Evolutionary conservation across 306 rosid species (phyloP).

Genomic region (Lathyrus sativus): DNA sequence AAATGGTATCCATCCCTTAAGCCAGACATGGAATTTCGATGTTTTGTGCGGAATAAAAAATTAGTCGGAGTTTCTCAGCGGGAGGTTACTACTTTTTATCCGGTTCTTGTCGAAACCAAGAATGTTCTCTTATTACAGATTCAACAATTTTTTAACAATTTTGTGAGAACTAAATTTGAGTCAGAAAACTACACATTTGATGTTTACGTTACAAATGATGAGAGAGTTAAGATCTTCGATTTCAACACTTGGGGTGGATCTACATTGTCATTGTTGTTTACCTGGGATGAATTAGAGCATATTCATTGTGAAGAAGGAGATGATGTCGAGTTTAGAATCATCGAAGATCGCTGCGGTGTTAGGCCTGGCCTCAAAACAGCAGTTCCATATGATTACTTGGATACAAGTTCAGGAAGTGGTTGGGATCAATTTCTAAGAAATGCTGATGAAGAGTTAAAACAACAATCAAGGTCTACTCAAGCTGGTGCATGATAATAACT

Average conservation of each 20-base stretch:
- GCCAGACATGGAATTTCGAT: neutral
- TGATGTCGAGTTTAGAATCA: neutral
- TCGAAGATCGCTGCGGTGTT: slow-evolving; percentile 1
- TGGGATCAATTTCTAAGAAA: slow-evolving; percentile 16
- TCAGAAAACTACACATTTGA: slow-evolving; percentile 2
- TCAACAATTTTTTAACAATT: slow-evolving; percentile 1
- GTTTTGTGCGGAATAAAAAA: neutral
- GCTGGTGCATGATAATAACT: neutral
- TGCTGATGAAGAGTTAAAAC: neutral
- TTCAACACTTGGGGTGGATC: slow-evolving; percentile 17
- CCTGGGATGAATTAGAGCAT: slow-evolving; percentile 4
- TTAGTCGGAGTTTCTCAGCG: slow-evolving; percentile 10
- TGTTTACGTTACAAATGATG: neutral
- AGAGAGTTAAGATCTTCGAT: slow-evolving; percentile 16
- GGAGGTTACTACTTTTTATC: slow-evolving; percentile 9
- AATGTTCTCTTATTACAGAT: neutral
- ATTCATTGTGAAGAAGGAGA: neutral
- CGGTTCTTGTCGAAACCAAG: neutral
- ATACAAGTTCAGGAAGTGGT: neutral
- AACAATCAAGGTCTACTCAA: neutral
- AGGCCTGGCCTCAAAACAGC: neutral
- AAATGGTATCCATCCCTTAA: slow-evolving; percentile 10
- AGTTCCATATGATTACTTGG: slow-evolving; percentile 13
- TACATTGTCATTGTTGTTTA: slow-evolving; percentile 9
- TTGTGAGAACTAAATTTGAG: neutral